Evolutionary conservation across 2,329 filamentous ascomycete genomes (phyloP), one percentile per base, ranked within the genome.

Genomic region (Colletotrichum trifolii): DNA sequence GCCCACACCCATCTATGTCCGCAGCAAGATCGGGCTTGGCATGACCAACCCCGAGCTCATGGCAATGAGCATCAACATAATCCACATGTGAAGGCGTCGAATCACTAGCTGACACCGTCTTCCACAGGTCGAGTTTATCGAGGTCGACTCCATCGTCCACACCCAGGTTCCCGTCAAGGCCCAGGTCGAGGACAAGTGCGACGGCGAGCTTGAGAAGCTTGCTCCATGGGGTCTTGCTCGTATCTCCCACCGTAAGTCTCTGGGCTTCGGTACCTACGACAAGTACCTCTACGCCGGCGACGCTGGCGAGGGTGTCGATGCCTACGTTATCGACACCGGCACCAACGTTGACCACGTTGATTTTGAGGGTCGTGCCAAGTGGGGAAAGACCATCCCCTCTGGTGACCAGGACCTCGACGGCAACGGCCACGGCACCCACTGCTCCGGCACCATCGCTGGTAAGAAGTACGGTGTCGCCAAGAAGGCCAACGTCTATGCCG

Each of bases 381-480:
- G 96, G 96, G 96, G 96, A 78, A 96, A 97, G 89, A 99, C 96
- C 71, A 94, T 99, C 73, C 96, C 96, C 67, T 71, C 79, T 52
- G 90, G 89, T 67, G 94, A 99, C 76, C 90, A 86, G 54, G 96
- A 99, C 76, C 85, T 88, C 72, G 96, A 99, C 82, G 96, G 96
- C 79, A 99, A 99, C 74, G 96, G 96, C 68, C 96, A 99, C 85
- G 96, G 96, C 74, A 99, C 96, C 75, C 96, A 99, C 87, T 99
- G 96, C 89, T 98, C 96, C 69, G 96, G 96, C 73, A 99, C 96
- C 68, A 91, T 99, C 74, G 96, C 92, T 70, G 96, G 96, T 78
- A 96, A 96, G 89, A 97, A 97, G 86, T 99, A 97, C 77, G 96
- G 96, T 88, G 96, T 99, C 69, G 95, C 96, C 78, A 99, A 99